Evolutionary conservation across 768 basidiomycete genomes (phyloP).

Genomic region (Fomitopsis serialis): DNA sequence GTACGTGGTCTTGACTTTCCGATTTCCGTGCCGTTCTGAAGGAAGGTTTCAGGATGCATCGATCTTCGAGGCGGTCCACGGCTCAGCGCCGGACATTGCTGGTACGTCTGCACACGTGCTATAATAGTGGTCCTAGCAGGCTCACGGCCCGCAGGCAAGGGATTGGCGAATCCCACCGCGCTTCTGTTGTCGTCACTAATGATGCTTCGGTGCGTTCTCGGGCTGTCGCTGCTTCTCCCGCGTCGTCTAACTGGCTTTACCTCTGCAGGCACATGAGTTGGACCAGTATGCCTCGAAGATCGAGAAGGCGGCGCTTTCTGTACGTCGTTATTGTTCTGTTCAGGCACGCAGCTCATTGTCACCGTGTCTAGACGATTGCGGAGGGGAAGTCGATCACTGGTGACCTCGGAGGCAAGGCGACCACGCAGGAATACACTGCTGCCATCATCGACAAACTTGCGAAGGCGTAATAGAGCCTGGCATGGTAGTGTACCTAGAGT

Average conservation of each 20-base stretch:
- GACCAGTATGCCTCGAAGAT: slow-evolving; percentile 81
- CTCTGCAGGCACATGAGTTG: slow-evolving; percentile 84
- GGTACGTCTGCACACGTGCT: slow-evolving; percentile 37
- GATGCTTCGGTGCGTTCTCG: slow-evolving; percentile 80
- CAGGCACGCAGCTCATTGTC: not conserved
- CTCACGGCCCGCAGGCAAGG: slow-evolving; percentile 53
- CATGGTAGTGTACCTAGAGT: not conserved
- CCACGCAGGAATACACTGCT: slow-evolving; percentile 83
- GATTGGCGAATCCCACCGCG: slow-evolving; percentile 98
- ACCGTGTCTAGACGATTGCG: slow-evolving; percentile 74
- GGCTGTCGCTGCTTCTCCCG: slow-evolving; percentile 5
- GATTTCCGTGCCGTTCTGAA: not conserved
- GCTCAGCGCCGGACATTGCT: slow-evolving; percentile 98
- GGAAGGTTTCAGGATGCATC: slow-evolving; percentile 72
- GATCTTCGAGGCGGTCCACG: slow-evolving; percentile 99
- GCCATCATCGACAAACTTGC: slow-evolving; percentile 77
- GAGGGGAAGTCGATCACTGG: slow-evolving; percentile 95
- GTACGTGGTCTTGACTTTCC: slow-evolving; percentile 36
- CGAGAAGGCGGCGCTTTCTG: slow-evolving; percentile 84
- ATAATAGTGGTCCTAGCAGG: not conserved
- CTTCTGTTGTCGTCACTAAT: slow-evolving; percentile 91
- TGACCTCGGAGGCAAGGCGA: slow-evolving; percentile 90
- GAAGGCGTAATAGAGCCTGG: slow-evolving; percentile 16
- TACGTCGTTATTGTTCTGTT: slow-evolving; percentile 36
- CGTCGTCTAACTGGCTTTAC: slow-evolving; percentile 19